Base-by-base conservation (phyloP, 1,139 yeast genomes). In the Yamadazyma siamensis region DNA sequence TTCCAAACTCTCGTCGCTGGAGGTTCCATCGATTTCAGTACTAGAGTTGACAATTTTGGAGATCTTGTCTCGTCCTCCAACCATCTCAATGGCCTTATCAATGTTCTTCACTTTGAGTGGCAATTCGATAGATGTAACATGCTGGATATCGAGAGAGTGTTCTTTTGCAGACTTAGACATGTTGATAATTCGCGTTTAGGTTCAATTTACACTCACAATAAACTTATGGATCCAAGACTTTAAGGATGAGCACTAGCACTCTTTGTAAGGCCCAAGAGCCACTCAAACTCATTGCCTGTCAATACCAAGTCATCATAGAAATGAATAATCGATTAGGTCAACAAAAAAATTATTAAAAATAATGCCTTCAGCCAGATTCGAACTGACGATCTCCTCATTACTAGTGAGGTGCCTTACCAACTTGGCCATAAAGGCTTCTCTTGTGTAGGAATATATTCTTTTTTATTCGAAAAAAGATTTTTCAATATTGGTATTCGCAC, bases 341-440 rank as follows among this genome's bases (percentile, higher is more conserved):
- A 18, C 10, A 18, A 18, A 18, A 8, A 7, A 7, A 18, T 8
- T 8, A 18, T 8, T 8, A 18, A 10, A 18, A 18, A 18, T 18
- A 10, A 18, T 77, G 84, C 83, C 80, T 75, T 74, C 79, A 75
- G 75, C 77, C 83, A 77, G 85, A 78, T 67, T 79, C 80, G 86
- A 79, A 79, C 86, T 79, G 84, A 76, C 79, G 87, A 80, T 80
- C 87, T 80, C 83, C 78, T 77, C 86, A 80, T 80, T 80, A 80
- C 86, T 80, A 80, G 87, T 80, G 86, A 77, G 78, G 83, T 82
- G 87, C 87, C 86, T 80, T 80, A 80, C 86, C 87, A 79, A 78
- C 86, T 80, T 79, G 86, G 86, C 82, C 82, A 76, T 74, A 71
- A 51, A 55, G 61, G 63, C 63, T 18, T 11, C n/a, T n/a, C n/a